Evolutionary conservation across 2,329 filamentous ascomycete species (phyloP), one percentile per base, ranked within the genome.

Genomic region (Gremmenia infestans): DNA sequence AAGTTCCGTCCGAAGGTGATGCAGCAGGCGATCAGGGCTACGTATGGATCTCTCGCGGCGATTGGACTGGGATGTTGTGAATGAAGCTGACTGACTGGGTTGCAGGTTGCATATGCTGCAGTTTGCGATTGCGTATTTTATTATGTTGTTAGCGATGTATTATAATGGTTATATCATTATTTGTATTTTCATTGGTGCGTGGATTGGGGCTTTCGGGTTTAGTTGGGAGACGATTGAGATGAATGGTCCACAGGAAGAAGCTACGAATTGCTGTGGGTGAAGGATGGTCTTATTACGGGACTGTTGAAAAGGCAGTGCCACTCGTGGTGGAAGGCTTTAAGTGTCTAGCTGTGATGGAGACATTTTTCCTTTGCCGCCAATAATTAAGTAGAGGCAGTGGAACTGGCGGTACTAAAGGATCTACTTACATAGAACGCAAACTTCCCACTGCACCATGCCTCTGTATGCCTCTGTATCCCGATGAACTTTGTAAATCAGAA

Each of bases 131-230:
- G 88, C 87, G 2, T 94, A 93, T 69, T 83, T 93, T 63, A 72
- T 93, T 65, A 93, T 94, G 89, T 72, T 88, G 73, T 72, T 68
- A n/a, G 78, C 78, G 60, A 82, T 82, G 78, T 82, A 83, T 69
- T 84, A 79, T 72, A 83, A 83, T 63, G 82, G 85, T 9, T 94
- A 90, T 71, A 79, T 94, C 60, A 89, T 94, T 70, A 86, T 93
- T 57, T 89, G 84, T 63, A 90, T 94, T 69, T 82, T 93, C 60
- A 80, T 93, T 54, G 90, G 90, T 1, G 83, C 87, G 0, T 90
- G 83, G 61, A 55, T 92, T 5, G 90, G 89, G 15, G 78, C 81
- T 12, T 89, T 91, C 60, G 67, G 89, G 57, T 93, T 90, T 68
- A 81, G 84, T 32, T 92, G 88, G 87, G 86, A 88, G 68, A 73